Evolutionary conservation across 1,139 yeast species (phyloP), one percentile per base, ranked within the genome.

Genomic region (Hyphopichia pseudoburtonii): DNA sequence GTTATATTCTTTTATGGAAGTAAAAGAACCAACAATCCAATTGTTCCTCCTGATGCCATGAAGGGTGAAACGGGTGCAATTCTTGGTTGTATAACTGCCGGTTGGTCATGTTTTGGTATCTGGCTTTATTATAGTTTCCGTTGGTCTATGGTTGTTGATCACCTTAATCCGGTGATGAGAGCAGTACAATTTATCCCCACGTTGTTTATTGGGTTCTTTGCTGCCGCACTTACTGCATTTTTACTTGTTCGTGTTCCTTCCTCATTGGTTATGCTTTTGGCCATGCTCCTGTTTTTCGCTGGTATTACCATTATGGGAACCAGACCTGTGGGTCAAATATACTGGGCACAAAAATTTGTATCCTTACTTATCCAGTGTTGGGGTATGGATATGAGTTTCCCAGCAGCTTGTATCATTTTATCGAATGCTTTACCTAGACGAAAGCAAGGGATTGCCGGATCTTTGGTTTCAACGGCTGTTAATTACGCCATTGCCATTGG

Each of bases 381-480:
- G 46, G 86, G 83, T 0, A 78, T 81, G 82, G 86, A 81, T 51
- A 70, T 76, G 64, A 76, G 82, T 35, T 80, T 80, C 54, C 86
- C 87, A 0, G 77, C 86, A 0, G 82, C 76, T 2, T 70, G 79
- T 8, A 64, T 80, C 37, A 60, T 80, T 28, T 57, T 81, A 25
- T 66, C 77, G 27, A 61, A 70, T 33, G 58, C 67, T n/a, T 64
- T 81, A 23, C 83, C 85, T 0, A 56, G 62, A 32, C 58, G 70
- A 17, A 71, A 75, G 41, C 87, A 82, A 51, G 88, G 87, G 3
- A 66, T 79, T 37, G 84, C 86, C 0, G 87, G 82, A 0, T 77
- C 86, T 0, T 61, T 82, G 39, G 78, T 81, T 2, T 70, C 78
- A 4, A 79, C 86, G 0, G 69, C 73, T 36, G 80, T 80, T 25